Evolutionary conservation across 192 early-diverging fungal species (phyloP).

Genomic region (Powellomyces hirtus): DNA sequence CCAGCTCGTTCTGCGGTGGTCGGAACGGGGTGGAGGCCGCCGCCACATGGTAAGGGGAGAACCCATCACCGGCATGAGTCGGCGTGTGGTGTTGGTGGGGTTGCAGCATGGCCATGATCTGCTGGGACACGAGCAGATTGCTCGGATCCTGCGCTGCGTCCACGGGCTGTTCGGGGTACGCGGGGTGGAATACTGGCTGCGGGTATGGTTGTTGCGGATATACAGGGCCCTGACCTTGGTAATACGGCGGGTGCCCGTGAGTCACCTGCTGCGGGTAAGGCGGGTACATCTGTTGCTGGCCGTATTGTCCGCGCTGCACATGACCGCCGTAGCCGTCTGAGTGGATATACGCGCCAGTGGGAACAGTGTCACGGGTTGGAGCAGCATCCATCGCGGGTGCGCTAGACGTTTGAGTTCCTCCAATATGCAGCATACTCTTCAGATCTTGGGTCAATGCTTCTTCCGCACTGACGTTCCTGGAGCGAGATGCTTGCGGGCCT

Average conservation of each 20-base stretch:
- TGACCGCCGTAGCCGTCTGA: too few relatives aligned
- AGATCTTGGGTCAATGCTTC: conserved; percentile 15
- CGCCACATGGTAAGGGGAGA: conserved; percentile 19
- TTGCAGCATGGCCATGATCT: conserved; percentile 23
- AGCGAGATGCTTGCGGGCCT: too few relatives aligned
- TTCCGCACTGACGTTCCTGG: neutral
- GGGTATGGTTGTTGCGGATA: too few relatives aligned
- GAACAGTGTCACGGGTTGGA: too few relatives aligned
- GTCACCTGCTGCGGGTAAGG: too few relatives aligned
- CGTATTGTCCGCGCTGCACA: too few relatives aligned
- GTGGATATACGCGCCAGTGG: too few relatives aligned
- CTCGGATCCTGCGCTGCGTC: neutral
- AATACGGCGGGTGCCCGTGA: neutral
- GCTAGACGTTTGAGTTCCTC: neutral
- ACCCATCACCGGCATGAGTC: neutral
- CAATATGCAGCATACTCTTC: conserved; percentile 34
- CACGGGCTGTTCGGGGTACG: too few relatives aligned
- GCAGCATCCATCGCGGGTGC: neutral
- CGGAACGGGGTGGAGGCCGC: neutral
- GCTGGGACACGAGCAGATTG: conserved; percentile 13
- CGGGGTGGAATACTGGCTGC: too few relatives aligned
- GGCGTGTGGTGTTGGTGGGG: neutral
- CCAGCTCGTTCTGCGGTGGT: conserved; percentile 16
- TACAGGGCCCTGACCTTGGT: neutral
- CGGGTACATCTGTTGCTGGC: too few relatives aligned